Base-by-base conservation (phyloP, 1,284 basidiomycete species). In the Naganishia liquefaciens region DNA sequence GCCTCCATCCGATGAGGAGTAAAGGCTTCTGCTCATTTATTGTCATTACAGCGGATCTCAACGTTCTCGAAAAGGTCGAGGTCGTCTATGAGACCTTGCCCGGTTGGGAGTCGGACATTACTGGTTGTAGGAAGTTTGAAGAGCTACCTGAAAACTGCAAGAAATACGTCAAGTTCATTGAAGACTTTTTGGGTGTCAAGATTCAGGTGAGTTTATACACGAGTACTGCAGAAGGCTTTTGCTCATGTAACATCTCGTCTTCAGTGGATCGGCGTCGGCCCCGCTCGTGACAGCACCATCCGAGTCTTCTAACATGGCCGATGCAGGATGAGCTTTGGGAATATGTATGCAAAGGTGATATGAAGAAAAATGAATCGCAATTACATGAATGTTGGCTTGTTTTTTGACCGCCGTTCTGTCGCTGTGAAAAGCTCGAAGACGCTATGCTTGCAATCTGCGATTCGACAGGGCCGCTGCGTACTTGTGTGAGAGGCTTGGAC, bases 61-160 rank as follows among this genome's bases (percentile, higher is more conserved):
- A 91, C 68, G 78, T 88, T 40, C 84, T 97, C 23, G 87, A 84
- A 23, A 82, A 86, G 69, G 92, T 95, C 23, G 85, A 92, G 64
- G 95, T 99, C 52, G 83, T 87, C 69, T 99, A 99, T 81, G 86
- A 87, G 70, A 94, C 91, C 2, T 80, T 99, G 6, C 89, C 93
- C 3, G 96, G 96, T 44, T 99, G 96, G 96, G 84, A 93, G 79
- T 80, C 84, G 9, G 85, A 88, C 63, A 98, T 98, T 73, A 84
- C 85, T 58, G 78, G 84, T 1, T 81, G 82, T 68, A 86, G 77
- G 52, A 82, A 81, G 54, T 96, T 88, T 76, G 87, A 87, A n/a
- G 86, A 85, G 23, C 82, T 99, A 25, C 95, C 96, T 0, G 85
- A 86, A 62, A 89, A 90, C 68, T 94, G 92, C 82, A 87, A 85